Evolutionary conservation across 2,329 filamentous ascomycete species (phyloP).

Genomic region (Xylariales sp.): DNA sequence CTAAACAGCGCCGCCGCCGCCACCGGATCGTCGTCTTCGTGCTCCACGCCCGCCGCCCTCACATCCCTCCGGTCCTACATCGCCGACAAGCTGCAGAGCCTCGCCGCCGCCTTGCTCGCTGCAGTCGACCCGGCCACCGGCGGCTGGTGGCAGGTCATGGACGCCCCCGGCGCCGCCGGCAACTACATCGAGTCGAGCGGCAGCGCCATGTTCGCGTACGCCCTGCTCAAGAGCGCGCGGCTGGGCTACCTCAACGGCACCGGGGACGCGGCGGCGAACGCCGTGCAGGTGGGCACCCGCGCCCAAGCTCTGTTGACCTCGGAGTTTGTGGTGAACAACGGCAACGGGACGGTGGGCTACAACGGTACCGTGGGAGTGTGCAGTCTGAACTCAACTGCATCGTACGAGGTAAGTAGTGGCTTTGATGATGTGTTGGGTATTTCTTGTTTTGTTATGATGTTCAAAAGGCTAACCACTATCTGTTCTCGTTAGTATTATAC

Average conservation of each 20-base stretch:
- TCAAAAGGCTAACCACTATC: no score
- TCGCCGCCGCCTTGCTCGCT: constrained; percentile 17
- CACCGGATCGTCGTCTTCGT: not conserved
- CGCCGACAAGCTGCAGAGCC: constrained; percentile 13
- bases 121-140: constrained; percentile 23
- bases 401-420: constrained; percentile 23
- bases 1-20: constrained; percentile 9
- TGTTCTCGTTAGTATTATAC: constrained; percentile 28
- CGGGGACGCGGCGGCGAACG: not conserved
- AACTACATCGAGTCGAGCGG: constrained; percentile 26
- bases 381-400: constrained; percentile 35
- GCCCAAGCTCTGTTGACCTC: constrained; percentile 18
- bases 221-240: constrained; percentile 29
- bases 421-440: not conserved
- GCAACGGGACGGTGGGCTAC: constrained; percentile 23
- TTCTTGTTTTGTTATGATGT: not conserved
- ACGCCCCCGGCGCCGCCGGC: constrained; percentile 14
- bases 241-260: constrained; percentile 24
- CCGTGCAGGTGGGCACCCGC: constrained; percentile 11
- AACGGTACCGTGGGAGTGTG: constrained; percentile 34
- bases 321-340: constrained; percentile 19
- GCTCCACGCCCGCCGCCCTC: constrained; percentile 6
- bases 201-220: constrained; percentile 27
- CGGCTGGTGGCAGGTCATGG: constrained; percentile 34
- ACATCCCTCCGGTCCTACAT: no score